Evolutionary conservation across 805 yeast species (phyloP), one percentile per base, ranked within the genome.

Genomic region (Saturnispora gosingensis): DNA sequence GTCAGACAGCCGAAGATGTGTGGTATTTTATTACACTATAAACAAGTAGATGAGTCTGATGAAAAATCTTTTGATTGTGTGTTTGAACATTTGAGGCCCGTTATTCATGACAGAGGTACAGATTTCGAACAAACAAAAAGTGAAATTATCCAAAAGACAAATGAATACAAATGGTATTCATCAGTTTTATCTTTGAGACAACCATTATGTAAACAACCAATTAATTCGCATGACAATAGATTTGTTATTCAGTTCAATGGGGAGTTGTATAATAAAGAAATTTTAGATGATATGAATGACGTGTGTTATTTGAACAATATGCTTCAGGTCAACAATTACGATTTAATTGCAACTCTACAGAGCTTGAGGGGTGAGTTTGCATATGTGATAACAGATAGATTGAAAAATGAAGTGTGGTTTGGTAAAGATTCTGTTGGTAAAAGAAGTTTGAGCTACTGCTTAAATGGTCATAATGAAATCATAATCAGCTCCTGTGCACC

Each of bases 341-440:
- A 79, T 22, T 65, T 83, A 3, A 46, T 69, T 1, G 55, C 66
- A 2, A 67, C 79, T 0, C 61, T 88, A 2, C 61, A 67, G 7
- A 49, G 47, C 2, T 58, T 88, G 18, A 74, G 77, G 30, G 99
- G 99, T 2, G 99, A 91, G 61, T 93, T 83, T 71, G 93, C 99
- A 0, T 81, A 70, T 65, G 65, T 73, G 58, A 65, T 82, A 16
- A 62, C 72, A 28, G 88, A 85, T 60, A 58, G 58, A n/a, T 16
- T 55, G 1, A 54, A 62, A 1, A 55, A 68, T 0, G 63, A 53
- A 30, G 57, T 88, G 0, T 85, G 78, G 69, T 93, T 89, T 69
- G 97, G 95, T 0, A 77, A 96, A 57, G 99, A 93, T 64, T 59
- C 72, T 1, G 69, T 88, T 28, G 99, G 99, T 0, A 83, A 84